Evolutionary conservation across 2,329 filamentous ascomycete species (phyloP), one percentile per base, ranked within the genome.

Genomic region (Penicillium sp.): DNA sequence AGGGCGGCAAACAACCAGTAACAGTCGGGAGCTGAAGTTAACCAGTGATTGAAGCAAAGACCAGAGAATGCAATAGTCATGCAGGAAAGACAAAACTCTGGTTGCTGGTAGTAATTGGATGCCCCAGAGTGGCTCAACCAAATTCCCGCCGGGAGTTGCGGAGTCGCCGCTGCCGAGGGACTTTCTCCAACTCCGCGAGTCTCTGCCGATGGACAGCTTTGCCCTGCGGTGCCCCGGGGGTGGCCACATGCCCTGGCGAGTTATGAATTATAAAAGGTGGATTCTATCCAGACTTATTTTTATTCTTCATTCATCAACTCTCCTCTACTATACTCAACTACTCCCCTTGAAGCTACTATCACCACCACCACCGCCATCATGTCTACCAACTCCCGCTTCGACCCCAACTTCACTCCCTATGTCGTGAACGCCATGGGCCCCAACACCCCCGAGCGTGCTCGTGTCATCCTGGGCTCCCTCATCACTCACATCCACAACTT

Each of bases 401-500:
- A 93, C 72, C 89, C 89, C 64, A 83, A 82, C 76, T 92, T 92
- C 79, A 92, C 89, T 51, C 75, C 86, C 64, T 82, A 86, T 72
- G 88, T 91, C 74, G 80, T 92, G 69, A 83, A 89, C 60, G 81
- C 86, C 64, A 91, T 91, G 79, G 85, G 87, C 49, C 86, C 88
- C 65, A 85, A 89, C 65, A 85, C 85, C 11, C 77, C 81, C 48
- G 83, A 86, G 54, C 81, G 89, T 56, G 82, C 85, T 65, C 82
- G 86, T 55, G 77, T 84, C 60, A 79, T 92, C 65, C 77, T 92
- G 66, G 73, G 79, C 56, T 79, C 83, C 24, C 74, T 91, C 64
- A 86, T 91, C 73, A 79, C 77, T 45, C 88, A 92, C 76, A 79
- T 92, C 54, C 89, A 92, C 77, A 88, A 91, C 75, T 92, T 92